phyloP scores from a whole-genome alignment of 805 yeast species.

The Pichia scutulata region DNA sequence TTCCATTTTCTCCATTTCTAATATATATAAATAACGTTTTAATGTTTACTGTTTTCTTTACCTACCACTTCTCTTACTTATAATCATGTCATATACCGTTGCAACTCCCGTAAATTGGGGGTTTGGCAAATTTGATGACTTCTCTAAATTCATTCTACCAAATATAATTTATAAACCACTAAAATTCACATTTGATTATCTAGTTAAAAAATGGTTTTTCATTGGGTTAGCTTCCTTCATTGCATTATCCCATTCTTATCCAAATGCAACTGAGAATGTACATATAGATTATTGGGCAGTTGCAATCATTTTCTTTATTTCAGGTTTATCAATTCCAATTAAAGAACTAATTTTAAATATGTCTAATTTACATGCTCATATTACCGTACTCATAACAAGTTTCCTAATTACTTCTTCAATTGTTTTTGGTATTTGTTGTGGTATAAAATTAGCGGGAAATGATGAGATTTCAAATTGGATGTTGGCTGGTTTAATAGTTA shows the following conservation, averaged over 20 bases:
- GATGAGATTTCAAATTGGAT: constrained; percentile 64
- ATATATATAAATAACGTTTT: not conserved
- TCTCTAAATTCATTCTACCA: not conserved
- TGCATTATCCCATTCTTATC: constrained; percentile 68
- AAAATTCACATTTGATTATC: constrained; percentile 2
- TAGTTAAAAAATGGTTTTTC: constrained; percentile 61
- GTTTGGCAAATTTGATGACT: not conserved
- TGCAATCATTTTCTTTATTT: constrained; percentile 72
- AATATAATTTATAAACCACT: not conserved
- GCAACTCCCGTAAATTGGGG: constrained; percentile 3
- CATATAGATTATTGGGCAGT: constrained; percentile 87
- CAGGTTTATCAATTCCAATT: constrained; percentile 74
- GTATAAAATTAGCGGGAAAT: constrained; percentile 52
- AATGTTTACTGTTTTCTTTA: not conserved
- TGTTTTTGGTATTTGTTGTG: constrained; percentile 66
- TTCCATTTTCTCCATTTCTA: not conserved
- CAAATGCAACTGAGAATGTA: constrained; percentile 74
- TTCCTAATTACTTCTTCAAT: constrained; percentile 46
- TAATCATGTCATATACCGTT: not conserved
- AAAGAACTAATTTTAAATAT: constrained; percentile 52
- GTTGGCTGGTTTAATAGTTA: constrained; percentile 71
- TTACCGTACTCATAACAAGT: constrained; percentile 57
- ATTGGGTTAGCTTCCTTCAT: constrained; percentile 62
- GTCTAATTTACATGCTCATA: constrained; percentile 76
- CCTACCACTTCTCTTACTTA: not conserved